These are phyloP conservation scores for Spergularia azorica DNA, from an alignment of 179 eudicot species.

Conservation along the genomic window DNA sequence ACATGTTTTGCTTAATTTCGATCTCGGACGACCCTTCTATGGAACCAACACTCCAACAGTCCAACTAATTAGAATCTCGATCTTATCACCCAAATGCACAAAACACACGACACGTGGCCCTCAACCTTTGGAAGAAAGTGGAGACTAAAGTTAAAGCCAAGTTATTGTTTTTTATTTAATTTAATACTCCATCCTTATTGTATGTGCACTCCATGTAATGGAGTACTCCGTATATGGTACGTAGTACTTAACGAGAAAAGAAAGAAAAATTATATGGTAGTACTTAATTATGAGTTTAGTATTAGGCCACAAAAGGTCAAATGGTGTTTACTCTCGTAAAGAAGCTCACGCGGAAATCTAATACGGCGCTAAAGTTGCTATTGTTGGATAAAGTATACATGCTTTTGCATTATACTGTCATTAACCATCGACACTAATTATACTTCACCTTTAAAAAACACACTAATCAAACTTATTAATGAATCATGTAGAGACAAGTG, in stretches of 20 bases:
- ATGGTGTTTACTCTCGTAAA: neutral
- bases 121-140: conserved; percentile 19
- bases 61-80: neutral
- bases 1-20: neutral
- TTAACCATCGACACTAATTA: neutral
- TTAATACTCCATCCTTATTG: too few species aligned
- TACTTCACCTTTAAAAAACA: neutral
- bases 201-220: too few species aligned
- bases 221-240: too few species aligned
- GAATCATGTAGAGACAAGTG: neutral
- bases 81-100: neutral
- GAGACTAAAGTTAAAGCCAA: neutral
- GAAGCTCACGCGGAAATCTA: conserved; percentile 36
- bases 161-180: neutral
- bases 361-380: conserved; percentile 31
- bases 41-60: too few species aligned
- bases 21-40: too few species aligned
- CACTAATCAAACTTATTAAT: conserved; percentile 2
- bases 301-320: neutral
- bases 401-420: conserved; percentile 25
- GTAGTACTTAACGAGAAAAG: neutral
- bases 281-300: neutral
- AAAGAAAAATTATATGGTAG: neutral
- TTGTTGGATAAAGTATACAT: conserved; percentile 37
- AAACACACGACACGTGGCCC: conserved; percentile 13